Evolutionary conservation across 345 rosid genomes (phyloP), one percentile per base, ranked within the genome.

Genomic region (Sapria himalayana): DNA sequence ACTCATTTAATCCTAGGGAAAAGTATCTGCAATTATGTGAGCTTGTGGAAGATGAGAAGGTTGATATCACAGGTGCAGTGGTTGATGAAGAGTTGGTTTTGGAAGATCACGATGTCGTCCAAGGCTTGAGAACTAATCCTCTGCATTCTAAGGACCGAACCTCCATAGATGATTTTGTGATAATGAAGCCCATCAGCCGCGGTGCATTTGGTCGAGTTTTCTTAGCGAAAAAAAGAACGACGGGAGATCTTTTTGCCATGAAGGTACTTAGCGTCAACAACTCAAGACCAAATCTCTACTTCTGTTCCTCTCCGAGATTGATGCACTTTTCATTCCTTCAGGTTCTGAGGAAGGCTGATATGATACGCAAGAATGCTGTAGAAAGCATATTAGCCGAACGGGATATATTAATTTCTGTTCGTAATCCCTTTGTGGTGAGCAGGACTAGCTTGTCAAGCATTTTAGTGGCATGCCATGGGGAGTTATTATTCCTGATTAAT

Each of bases 351-450:
- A 91, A 91, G 60, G 99, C 99, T 37, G 99, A 91, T 64, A 91
- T 84, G 99, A 73, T 77, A 27, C 93, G 99, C 25, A 91, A 91
- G 66, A 91, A 91, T 73, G 99, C 99, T 41, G 99, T 91, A 49
- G 99, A 91, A 73, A 91, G 99, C 56, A 91, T 91, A 53, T 61
- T 84, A 51, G 99, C 99, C 0, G 99, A 91, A 64, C 92, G 99
- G n/a, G 89, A 91, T 72, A 91, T 91, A 64, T 69, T 91, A 67
- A 91, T 91, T 54, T 77, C 92, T 40, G 99, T 91, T 41, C 92
- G 93, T 56, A 91, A 91, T 61, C 99, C 99, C 48, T 91, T 91
- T 77, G 99, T 91, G 99, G 99, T 91, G 66, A 84, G 99, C 55
- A 55, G 60, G 61, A 65, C 62, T 63, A 52, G 39, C 69, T 63